Evolutionary conservation across 306 rosid genomes (phyloP).

Genomic region (Arachis stenosperma): DNA sequence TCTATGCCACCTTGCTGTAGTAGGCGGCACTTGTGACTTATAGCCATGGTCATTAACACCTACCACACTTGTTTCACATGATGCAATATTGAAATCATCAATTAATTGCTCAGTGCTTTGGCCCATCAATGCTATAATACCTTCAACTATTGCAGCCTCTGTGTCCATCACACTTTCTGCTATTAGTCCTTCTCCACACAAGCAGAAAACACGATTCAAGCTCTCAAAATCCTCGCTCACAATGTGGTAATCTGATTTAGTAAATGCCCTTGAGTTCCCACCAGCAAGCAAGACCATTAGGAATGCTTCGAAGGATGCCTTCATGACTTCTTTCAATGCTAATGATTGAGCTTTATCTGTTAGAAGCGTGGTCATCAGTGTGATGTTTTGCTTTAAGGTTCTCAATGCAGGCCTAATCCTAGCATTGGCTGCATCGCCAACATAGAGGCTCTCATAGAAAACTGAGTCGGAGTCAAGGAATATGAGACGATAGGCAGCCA

Average conservation of each 20-base stretch:
- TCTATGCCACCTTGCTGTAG: slow-evolving; percentile 87
- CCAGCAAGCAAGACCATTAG: slow-evolving; percentile 94
- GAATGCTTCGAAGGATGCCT: slow-evolving; percentile 80
- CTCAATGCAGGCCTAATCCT: slow-evolving; percentile 77
- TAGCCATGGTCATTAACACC: slow-evolving; percentile 63
- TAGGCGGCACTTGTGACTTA: slow-evolving; percentile 86
- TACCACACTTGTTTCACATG: slow-evolving; percentile 76
- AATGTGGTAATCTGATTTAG: slow-evolving; percentile 59
- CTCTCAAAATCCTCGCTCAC: slow-evolving; percentile 77
- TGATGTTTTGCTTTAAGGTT: slow-evolving; percentile 72
- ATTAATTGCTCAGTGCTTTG: slow-evolving; percentile 73
- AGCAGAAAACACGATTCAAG: slow-evolving; percentile 66
- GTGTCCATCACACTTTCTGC: slow-evolving; percentile 70
- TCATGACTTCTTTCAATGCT: slow-evolving; percentile 89
- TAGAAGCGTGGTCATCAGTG: slow-evolving; percentile 69
- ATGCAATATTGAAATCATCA: slow-evolving; percentile 79
- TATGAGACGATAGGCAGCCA: slow-evolving; percentile 83
- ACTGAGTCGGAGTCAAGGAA: slow-evolving; percentile 80
- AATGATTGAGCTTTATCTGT: slow-evolving; percentile 73
- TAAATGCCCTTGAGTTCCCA: slow-evolving; percentile 69
- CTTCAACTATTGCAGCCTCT: slow-evolving; percentile 78
- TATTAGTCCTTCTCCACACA: slow-evolving; percentile 82
- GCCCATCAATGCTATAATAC: slow-evolving; percentile 73
- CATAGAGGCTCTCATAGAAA: slow-evolving; percentile 75
- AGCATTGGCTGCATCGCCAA: slow-evolving; percentile 63